Base-by-base conservation (phyloP, 345 rosid species). In the Salix koriyanagi region DNA sequence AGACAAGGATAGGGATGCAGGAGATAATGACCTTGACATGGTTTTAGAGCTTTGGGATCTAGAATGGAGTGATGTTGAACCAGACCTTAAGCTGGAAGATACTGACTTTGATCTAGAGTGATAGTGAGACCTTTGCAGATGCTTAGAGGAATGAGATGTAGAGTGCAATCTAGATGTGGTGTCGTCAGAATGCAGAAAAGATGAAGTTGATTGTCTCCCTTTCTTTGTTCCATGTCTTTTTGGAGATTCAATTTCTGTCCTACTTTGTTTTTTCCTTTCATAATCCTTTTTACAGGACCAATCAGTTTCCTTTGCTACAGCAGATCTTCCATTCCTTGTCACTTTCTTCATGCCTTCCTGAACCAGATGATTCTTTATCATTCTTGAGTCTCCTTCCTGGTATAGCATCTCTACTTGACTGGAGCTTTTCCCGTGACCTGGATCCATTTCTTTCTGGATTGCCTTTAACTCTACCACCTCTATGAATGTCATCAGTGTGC, bases 31-130 rank as follows among this genome's bases (percentile, higher is more conserved):
- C 26, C 83, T 81, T 65, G 78, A 77, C 68, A 46, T 75, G 19
- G 80, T 76, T 26, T 80, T 76, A 28, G 75, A 62, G 41, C 56
- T 68, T 65, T 32, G 70, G 54, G 80, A 72, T 75, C 71, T 76
- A 82, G 75, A 69, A 72, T 18, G 19, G 41, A 6, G 75, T 50
- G 85, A 46, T 68, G 70, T 37, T 62, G 79, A 71, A 65, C 64
- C 69, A n/a, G 85, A 78, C 77, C 71, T 80, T 18, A 84, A 75
- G 70, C 73, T 58, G 28, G 77, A 77, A 58, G 85, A 82, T 36
- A 60, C 16, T 32, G 82, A 83, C 67, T 80, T 83, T 41, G 80
- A 82, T 80, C 77, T 78, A 60, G 79, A 75, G 50, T 1, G 66
- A 6, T 69, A 58, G 73, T 4, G 23, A 52, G 79, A 80, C 61